These are phyloP conservation scores for Reutealis trisperma DNA, from an alignment of 345 rosid genomes.

Conservation along the genomic window DNA sequence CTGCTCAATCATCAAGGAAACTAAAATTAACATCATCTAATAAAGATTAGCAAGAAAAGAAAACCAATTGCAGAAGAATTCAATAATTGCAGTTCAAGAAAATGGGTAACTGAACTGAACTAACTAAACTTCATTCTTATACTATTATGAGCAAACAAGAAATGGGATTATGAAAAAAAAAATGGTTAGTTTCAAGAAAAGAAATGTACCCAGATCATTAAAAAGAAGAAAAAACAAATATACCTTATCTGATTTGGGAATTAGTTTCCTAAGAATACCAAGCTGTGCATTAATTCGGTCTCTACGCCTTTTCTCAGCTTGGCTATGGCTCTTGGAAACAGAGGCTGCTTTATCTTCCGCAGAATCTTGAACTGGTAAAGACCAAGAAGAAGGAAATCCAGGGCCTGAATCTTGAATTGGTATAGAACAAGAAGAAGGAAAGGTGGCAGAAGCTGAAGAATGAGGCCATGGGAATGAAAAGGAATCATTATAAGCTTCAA, in stretches of 20 bases:
- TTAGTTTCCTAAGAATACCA: constrained; percentile 71
- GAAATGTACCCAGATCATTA: background rate
- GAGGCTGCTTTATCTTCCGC: constrained; percentile 40
- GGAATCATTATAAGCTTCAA: constrained; percentile 7
- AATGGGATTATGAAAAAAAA: background rate
- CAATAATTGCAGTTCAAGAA: background rate
- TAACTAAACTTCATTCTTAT: too few species aligned
- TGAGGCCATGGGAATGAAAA: constrained; percentile 24
- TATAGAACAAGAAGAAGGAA: background rate
- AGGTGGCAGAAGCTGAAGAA: constrained; percentile 14
- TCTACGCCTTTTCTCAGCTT: constrained; percentile 88
- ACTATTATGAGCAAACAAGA: background rate
- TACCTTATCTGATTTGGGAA: constrained; percentile 92
- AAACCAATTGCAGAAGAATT: background rate
- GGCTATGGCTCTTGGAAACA: constrained; percentile 65
- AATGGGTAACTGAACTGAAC: too few species aligned
- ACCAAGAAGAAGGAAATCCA: constrained; percentile 23
- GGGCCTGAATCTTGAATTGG: background rate
- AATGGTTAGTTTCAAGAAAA: background rate
- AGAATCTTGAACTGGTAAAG: constrained; percentile 24
- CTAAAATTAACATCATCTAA: background rate
- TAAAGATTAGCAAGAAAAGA: background rate
- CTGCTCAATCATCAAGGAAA: constrained; percentile 41
- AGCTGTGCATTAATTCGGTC: constrained; percentile 90
- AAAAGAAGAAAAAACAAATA: background rate